A percentile compares a stretch with the other conserved stretches of the same genome.
These are phyloP conservation scores for Cyphellophora europaea DNA, from an alignment of 2,329 filamentous ascomycete genomes.

Conservation along the genomic window DNA sequence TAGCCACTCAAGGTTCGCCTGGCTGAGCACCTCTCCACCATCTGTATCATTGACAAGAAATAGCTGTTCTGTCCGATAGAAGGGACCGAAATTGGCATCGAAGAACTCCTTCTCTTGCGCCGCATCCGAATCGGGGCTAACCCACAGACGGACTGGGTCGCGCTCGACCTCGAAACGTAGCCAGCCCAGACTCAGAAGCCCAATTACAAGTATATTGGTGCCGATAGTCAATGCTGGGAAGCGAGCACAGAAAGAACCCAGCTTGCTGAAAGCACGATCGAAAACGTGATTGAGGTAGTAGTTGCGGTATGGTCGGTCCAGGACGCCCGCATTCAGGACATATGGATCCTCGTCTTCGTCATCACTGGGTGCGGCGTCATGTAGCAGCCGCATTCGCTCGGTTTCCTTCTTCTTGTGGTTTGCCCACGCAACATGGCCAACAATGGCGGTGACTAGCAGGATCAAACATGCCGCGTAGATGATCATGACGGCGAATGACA, in stretches of 20 bases:
- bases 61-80: constrained; percentile 86
- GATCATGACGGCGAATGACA: constrained; percentile 87
- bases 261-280: constrained; percentile 66
- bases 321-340: constrained; percentile 64
- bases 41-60: constrained; percentile 86
- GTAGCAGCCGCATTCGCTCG: constrained; percentile 75
- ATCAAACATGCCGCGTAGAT: constrained; percentile 70
- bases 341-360: constrained; percentile 69
- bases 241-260: constrained; percentile 71
- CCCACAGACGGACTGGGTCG: constrained; percentile 88
- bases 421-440: constrained; percentile 66
- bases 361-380: constrained; percentile 74
- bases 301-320: constrained; percentile 67
- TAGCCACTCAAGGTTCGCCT: constrained; percentile 90
- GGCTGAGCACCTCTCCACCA: constrained; percentile 62
- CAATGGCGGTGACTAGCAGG: constrained; percentile 54
- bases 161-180: constrained; percentile 79
- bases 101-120: constrained; percentile 93
- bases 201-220: constrained; percentile 64
- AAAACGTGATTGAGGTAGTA: constrained; percentile 80
- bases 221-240: constrained; percentile 80
- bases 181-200: constrained; percentile 77
- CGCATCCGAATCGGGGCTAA: constrained; percentile 84
- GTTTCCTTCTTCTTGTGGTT: constrained; percentile 65
- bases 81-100: constrained; percentile 85